A percentile compares a stretch with the other conserved stretches of the same genome.
phyloP scores from a whole-genome alignment of 78 protist genomes.

The Anaeramoeba flamelloides region DNA sequence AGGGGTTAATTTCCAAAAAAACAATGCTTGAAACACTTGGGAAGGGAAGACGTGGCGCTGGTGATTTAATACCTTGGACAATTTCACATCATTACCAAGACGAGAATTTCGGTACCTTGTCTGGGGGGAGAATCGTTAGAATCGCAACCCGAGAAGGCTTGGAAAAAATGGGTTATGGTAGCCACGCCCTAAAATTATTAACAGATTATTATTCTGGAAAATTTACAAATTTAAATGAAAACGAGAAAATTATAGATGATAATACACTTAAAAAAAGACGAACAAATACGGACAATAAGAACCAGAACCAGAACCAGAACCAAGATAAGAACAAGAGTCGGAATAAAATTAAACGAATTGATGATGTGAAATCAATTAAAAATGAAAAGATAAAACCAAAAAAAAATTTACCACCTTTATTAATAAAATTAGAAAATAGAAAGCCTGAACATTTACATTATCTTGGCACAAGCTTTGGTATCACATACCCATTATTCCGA shows the following conservation, averaged over 20 bases:
- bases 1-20: conserved; percentile 66
- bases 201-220: conserved; percentile 57
- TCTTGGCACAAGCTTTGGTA: conserved; percentile 68
- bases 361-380: too few species aligned
- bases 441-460: conserved; percentile 64
- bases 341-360: too few species aligned
- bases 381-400: too few species aligned
- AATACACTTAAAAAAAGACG: too few species aligned
- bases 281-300: too few species aligned
- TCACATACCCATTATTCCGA: conserved; percentile 50
- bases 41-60: conserved; percentile 60
- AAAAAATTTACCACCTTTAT: conserved; percentile 16
- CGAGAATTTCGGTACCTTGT: conserved; percentile 64
- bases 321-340: too few species aligned
- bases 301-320: too few species aligned
- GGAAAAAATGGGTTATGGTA: conserved; percentile 81
- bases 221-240: conserved; percentile 8
- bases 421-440: conserved; percentile 11
- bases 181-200: conserved; percentile 63
- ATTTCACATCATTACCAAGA: conserved; percentile 65
- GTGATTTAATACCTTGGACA: conserved; percentile 98
- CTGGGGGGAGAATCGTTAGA: conserved; percentile 91
- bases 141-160: conserved; percentile 86
- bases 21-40: conserved; percentile 25
- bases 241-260: background rate